Evolutionary conservation across 805 yeast species (phyloP).

Genomic region (Helenozyma baotianmanensis): DNA sequence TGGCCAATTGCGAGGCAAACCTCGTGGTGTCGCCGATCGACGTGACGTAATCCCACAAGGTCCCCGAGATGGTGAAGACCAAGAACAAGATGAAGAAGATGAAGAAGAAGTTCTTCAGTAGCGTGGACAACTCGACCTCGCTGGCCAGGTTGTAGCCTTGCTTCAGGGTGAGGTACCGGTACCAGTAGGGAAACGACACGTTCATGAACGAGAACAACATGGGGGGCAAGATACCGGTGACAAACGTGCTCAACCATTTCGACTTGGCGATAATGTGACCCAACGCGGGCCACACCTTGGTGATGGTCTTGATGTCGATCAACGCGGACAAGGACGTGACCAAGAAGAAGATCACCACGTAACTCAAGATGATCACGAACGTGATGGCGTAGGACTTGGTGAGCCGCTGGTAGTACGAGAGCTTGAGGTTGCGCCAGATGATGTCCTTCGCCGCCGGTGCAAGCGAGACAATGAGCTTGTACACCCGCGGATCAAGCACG

Average conservation of each 20-base stretch:
- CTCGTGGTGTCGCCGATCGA: constrained; percentile 54
- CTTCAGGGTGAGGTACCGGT: constrained; percentile 43
- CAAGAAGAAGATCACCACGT: constrained; percentile 50
- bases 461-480: constrained; percentile 36
- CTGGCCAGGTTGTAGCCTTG: constrained; percentile 56
- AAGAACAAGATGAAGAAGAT: constrained; percentile 58
- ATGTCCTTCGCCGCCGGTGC: constrained; percentile 48
- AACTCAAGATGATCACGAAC: constrained; percentile 42
- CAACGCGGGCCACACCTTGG: constrained; percentile 54
- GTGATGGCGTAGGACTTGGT: constrained; percentile 39
- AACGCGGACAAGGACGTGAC: constrained; percentile 55
- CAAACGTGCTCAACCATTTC: constrained; percentile 48
- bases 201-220: constrained; percentile 53
- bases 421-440: constrained; percentile 42
- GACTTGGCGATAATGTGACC: constrained; percentile 50
- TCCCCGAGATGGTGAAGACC: constrained; percentile 59
- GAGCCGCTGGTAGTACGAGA: constrained; percentile 36
- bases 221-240: constrained; percentile 61
- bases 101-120: constrained; percentile 56
- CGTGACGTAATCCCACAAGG: constrained; percentile 56
- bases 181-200: constrained; percentile 51
- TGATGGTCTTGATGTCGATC: constrained; percentile 51
- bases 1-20: constrained; percentile 52
- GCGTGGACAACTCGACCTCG: constrained; percentile 53
- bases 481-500: constrained; percentile 41